Base-by-base conservation (phyloP, 805 yeast species). In the Candida boleticola region DNA sequence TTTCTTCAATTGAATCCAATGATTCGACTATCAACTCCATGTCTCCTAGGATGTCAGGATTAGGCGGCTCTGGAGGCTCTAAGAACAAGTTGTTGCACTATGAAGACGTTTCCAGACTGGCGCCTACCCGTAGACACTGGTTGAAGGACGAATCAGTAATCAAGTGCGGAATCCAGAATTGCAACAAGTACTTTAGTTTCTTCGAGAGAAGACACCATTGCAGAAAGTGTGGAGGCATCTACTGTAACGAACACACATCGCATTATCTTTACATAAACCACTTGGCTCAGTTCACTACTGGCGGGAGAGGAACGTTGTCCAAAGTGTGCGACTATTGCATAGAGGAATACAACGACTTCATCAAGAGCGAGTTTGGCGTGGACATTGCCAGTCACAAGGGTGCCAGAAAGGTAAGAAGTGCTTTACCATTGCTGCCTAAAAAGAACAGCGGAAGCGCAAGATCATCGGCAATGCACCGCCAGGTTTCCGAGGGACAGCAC, bases 121-220 rank as follows among this genome's bases (percentile, higher is more conserved):
- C 70, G 5, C 86, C 86, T 2, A 76, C 85, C 0, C 66, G 79
- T 37, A 67, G 64, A 6, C 92, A 85, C 55, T 85, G 93, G 93
- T 70, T 82, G 40, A 80, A 87, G 20, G 96, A 92, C 61, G 75
- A 75, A 36, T 58, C 77, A 17, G 78, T 85, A 29, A 61, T 70
- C 37, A 71, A 76, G 38, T 92, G 98, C 60, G 73, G 77, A 11
- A 73, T 75, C 19, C 47, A 55, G 3, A 5, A 44, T 20, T 92
- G 98, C 64, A 67, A 73, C 39, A 78, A 75, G 53, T 57, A 71
- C 14, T 90, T 92, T 65, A 83, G 89, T 29, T 82, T 82, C 52
- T 84, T 81, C 68, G 96, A 77, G 59, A 77, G 90, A 52, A 74
- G 82, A 48, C 95, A 86, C 57, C 95, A 86, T 66, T 86, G 95